Percentiles rank a stretch among this genome's conserved stretches.
Evolutionary conservation across 139 green algal genomes (phyloP).

Genomic region (Trebouxia sp.): DNA sequence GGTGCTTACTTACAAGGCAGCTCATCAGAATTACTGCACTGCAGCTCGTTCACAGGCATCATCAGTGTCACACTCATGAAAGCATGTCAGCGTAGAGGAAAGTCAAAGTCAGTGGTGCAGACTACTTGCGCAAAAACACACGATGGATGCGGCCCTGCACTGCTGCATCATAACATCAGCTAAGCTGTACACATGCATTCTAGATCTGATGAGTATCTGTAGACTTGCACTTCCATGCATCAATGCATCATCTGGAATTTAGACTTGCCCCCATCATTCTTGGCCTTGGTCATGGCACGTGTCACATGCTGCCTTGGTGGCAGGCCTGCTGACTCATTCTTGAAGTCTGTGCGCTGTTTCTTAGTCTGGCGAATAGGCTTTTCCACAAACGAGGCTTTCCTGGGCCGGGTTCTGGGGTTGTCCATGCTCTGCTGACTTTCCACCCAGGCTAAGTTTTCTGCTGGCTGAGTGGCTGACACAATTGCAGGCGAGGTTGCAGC

Average conservation of each 20-base stretch:
- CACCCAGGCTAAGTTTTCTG: neutral
- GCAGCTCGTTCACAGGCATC: too few relatives aligned
- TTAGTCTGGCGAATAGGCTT: slow-evolving; percentile 25
- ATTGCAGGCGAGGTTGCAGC: neutral
- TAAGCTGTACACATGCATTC: neutral
- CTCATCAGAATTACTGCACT: neutral
- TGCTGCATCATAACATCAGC: too few relatives aligned
- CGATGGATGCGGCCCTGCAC: too few relatives aligned
- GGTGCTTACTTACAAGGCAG: neutral
- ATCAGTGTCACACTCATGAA: too few relatives aligned
- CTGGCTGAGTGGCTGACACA: neutral
- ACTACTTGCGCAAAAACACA: too few relatives aligned
- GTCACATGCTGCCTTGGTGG: slow-evolving; percentile 16
- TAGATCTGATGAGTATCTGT: neutral
- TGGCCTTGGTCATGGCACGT: slow-evolving; percentile 1
- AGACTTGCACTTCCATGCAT: neutral
- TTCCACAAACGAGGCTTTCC: slow-evolving; percentile 27
- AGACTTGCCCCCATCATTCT: neutral
- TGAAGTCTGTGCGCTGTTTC: slow-evolving; percentile 12
- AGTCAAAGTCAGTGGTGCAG: too few relatives aligned
- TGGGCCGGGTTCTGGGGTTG: neutral
- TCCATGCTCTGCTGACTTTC: slow-evolving; percentile 23
- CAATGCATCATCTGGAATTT: slow-evolving; percentile 22
- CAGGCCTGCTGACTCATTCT: neutral
- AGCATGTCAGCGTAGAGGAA: too few relatives aligned